These are phyloP conservation scores for Tetragonia tetragonoides DNA, from an alignment of 148 eudicot species.

Conservation along the genomic window DNA sequence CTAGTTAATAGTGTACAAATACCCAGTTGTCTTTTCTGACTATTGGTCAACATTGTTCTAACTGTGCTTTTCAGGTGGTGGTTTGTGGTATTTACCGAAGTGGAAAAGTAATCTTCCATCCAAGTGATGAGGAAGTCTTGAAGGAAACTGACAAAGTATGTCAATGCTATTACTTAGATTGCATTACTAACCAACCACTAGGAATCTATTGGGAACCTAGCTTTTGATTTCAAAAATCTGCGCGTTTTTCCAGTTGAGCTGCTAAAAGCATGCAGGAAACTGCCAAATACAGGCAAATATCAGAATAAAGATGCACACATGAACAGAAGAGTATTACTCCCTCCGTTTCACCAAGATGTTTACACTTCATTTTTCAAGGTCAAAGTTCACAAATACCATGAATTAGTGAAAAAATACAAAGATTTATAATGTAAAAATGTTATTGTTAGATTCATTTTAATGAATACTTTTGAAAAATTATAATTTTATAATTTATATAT, in stretches of 20 bases:
- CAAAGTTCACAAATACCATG: too few species aligned
- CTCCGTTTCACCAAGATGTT: too few species aligned
- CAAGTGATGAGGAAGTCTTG: conserved; percentile 71
- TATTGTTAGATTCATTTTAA: too few species aligned
- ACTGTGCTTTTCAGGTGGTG: conserved; percentile 55
- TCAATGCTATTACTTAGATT: conserved; percentile 2
- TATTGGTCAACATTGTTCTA: not conserved
- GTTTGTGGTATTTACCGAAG: conserved; percentile 81
- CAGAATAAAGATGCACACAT: not conserved
- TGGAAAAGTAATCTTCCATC: conserved; percentile 76
- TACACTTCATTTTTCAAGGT: too few species aligned
- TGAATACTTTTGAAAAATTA: too few species aligned
- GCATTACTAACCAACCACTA: not conserved
- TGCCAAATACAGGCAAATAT: not conserved
- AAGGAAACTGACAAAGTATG: conserved; percentile 79
- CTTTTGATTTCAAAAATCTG: not conserved
- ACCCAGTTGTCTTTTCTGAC: not conserved
- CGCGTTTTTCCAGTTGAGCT: not conserved
- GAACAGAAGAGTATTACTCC: too few species aligned
- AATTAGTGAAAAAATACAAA: too few species aligned
- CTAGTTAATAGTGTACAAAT: not conserved
- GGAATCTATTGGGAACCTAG: not conserved
- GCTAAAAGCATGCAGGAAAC: not conserved
- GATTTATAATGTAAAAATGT: too few species aligned
- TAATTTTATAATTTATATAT: too few species aligned